Evolutionary conservation across 306 rosid genomes (phyloP).

Genomic region (Cyamopsis tetragonoloba): DNA sequence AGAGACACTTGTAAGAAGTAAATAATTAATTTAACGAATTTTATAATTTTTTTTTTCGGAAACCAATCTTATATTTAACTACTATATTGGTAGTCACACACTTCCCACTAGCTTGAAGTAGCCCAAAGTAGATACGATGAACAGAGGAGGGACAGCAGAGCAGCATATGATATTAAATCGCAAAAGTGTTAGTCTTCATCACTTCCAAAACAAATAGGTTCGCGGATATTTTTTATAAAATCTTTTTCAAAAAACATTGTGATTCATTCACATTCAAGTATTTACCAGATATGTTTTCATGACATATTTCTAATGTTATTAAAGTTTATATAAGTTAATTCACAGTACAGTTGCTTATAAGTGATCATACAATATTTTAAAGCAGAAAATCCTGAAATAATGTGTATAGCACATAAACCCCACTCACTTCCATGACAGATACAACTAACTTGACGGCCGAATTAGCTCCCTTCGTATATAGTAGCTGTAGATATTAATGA

Average conservation of each 20-base stretch:
- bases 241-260: background rate
- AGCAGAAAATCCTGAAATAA: background rate
- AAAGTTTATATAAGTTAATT: background rate
- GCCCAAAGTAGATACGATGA: background rate
- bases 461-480: conserved; percentile 23
- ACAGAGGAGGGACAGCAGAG: conserved; percentile 7
- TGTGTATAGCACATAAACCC: background rate
- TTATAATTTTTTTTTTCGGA: too few species aligned
- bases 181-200: conserved; percentile 12
- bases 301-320: background rate
- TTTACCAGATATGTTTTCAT: conserved; percentile 2
- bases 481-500: conserved; percentile 22
- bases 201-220: conserved; percentile 17
- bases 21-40: too few species aligned
- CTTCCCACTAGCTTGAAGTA: too few species aligned
- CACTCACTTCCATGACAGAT: conserved; percentile 2
- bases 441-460: conserved; percentile 37
- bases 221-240: background rate
- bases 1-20: too few species aligned
- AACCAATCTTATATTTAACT: too few species aligned
- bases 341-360: background rate
- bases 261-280: background rate
- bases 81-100: background rate
- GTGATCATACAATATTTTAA: background rate
- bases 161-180: conserved; percentile 4